Base-by-base conservation (phyloP, 352 stramenopile genomes). In the Blastocystis sp. region DNA sequence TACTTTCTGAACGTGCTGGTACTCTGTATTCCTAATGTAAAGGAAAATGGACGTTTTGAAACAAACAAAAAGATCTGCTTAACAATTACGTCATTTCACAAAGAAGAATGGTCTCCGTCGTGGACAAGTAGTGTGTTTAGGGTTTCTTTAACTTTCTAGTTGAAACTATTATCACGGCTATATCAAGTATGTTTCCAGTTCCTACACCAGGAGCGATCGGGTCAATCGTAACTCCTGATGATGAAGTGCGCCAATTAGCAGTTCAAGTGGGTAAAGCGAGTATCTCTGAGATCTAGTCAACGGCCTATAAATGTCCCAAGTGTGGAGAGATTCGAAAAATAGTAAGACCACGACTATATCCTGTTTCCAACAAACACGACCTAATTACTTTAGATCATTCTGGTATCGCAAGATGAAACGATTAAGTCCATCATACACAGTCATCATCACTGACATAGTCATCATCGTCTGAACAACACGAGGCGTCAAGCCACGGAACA, bases 31-130 rank as follows among this genome's bases (percentile, higher is more conserved):
- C n/a, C 4, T 66, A 3, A 66, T 43, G 24, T 13, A 5, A 54
- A 85, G 73, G 95, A 95, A 5, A 98, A 98, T 79, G 97, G 97
- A 43, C 94, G 96, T 47, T 99, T 98, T 91, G 96, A 98, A 92
- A 94, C 96, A 6, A 95, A 95, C 88, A 98, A 96, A 76, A 99
- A 99, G 93, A 97, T 99, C 81, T 99, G 97, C 92, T 91, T 99
- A 24, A 98, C 94, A 54, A 98, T 99, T 78, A 98, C 95, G 24
- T 95, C 96, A 4, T 96, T 98, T 91, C 97, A 99, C 91, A 96
- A 96, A 0, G 97, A 99, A 91, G 93, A 98, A 89, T 99, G 97
- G 97, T 95, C 98, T 87, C 95, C 95, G 6, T 95, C 95, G 4
- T 98, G 95, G 70, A 56, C 87, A 47, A 59, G 8, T 7, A n/a